Conservation (phyloP, 2,329 filamentous ascomycete genomes). For the Trichoderma guizhouense region DNA sequence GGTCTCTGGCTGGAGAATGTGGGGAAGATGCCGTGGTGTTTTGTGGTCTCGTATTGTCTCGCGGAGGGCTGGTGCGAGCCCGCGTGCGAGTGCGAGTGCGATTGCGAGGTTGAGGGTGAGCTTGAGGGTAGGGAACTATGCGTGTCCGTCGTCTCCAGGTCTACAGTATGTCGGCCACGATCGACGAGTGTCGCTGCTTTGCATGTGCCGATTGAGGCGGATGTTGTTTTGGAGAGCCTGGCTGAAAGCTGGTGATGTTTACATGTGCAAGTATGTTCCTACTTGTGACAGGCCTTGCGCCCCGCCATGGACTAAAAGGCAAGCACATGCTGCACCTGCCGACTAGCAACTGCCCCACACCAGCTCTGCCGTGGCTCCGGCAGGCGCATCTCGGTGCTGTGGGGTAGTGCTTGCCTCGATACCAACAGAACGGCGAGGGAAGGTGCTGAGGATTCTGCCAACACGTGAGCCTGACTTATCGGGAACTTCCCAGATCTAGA, state of each 20-base stretch:
- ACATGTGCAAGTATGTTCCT: neutral
- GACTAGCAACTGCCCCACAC: neutral
- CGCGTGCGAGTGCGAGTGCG: neutral
- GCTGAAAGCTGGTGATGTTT: neutral
- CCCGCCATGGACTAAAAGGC: neutral
- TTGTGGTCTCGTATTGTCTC: constrained; percentile 1
- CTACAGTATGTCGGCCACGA: neutral
- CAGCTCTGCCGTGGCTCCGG: neutral
- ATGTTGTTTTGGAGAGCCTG: neutral
- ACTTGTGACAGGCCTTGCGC: neutral
- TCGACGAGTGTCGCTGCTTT: neutral
- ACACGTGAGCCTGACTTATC: neutral
- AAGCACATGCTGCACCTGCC: neutral
- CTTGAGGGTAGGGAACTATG: neutral
- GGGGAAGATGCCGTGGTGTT: neutral
- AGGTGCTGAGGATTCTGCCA: neutral
- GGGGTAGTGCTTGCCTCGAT: neutral
- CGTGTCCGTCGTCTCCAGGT: neutral
- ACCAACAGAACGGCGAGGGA: neutral
- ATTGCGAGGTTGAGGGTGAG: neutral
- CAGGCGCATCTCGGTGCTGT: constrained; percentile 4
- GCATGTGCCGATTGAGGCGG: neutral
- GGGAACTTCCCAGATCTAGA: neutral
- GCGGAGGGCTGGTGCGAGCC: neutral
- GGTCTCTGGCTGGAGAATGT: constrained; percentile 17